Evolutionary conservation across 768 basidiomycete genomes (phyloP).

Genomic region (Cubamyces lactineus): DNA sequence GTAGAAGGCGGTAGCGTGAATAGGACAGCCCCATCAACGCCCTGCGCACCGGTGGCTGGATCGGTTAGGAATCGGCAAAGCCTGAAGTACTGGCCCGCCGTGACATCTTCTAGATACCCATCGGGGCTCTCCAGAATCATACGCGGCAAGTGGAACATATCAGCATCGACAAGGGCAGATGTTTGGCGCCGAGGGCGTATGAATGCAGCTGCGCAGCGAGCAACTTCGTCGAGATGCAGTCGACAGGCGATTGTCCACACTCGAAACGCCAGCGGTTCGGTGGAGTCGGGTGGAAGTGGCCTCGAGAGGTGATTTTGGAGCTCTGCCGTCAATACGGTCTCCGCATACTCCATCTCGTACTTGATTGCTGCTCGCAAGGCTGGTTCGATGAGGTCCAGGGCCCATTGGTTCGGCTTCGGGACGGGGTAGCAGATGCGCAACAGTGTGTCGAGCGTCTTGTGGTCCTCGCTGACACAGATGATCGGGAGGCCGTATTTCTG

Average conservation of each 20-base stretch:
- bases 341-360: slow-evolving; percentile 21
- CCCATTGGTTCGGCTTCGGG: slow-evolving; percentile 3
- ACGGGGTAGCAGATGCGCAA: slow-evolving; percentile 28
- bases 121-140: neutral
- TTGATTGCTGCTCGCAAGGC: slow-evolving; percentile 25
- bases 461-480: slow-evolving; percentile 17
- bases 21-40: too few relatives aligned
- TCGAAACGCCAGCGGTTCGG: neutral
- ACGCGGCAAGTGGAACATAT: neutral
- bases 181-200: too few relatives aligned
- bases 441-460: slow-evolving; percentile 22
- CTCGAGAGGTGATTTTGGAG: neutral
- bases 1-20: too few relatives aligned
- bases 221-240: neutral
- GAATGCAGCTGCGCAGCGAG: too few relatives aligned
- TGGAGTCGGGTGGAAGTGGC: neutral
- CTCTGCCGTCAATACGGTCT: neutral
- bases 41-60: too few relatives aligned
- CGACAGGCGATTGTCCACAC: slow-evolving; percentile 16
- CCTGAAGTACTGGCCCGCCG: slow-evolving; percentile 8
- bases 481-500: neutral
- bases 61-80: neutral
- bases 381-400: slow-evolving; percentile 6
- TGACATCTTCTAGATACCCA: neutral
- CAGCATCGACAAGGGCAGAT: neutral